These are phyloP conservation scores for Candida ipomoeae DNA, from an alignment of 805 yeast genomes.

Conservation along the genomic window DNA sequence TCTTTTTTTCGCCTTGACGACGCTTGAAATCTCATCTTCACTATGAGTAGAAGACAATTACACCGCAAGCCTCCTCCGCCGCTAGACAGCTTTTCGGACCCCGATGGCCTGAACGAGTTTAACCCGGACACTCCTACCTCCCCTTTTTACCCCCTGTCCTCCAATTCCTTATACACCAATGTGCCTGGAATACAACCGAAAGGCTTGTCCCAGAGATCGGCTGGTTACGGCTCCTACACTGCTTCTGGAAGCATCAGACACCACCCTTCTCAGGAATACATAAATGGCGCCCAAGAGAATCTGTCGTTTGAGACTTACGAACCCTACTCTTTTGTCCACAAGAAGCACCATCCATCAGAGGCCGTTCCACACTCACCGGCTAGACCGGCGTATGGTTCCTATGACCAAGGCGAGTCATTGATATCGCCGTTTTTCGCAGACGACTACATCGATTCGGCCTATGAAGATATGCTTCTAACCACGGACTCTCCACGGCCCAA, in stretches of 20 bases:
- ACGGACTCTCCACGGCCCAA: conserved; percentile 34
- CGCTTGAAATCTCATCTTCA: neutral
- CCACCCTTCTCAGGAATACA: neutral
- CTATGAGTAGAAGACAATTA: neutral
- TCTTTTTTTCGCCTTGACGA: neutral
- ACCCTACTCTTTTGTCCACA: neutral
- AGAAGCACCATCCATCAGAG: neutral
- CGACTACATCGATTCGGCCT: neutral
- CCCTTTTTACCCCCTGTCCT: neutral
- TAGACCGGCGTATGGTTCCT: neutral
- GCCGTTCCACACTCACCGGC: neutral
- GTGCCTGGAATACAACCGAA: neutral
- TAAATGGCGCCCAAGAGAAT: neutral
- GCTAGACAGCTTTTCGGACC: neutral
- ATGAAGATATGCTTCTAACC: neutral
- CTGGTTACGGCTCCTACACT: neutral
- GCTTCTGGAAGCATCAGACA: neutral
- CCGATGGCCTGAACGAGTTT: neutral
- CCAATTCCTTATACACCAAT: neutral
- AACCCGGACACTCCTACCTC: neutral
- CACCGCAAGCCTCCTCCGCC: conserved; percentile 1
- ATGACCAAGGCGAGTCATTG: neutral
- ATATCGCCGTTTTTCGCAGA: neutral
- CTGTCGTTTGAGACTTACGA: neutral
- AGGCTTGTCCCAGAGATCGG: neutral